Percentiles rank a stretch among this genome's conserved stretches.
Conservation (phyloP, 2,329 filamentous ascomycete species). For the Catunica adiposa region DNA sequence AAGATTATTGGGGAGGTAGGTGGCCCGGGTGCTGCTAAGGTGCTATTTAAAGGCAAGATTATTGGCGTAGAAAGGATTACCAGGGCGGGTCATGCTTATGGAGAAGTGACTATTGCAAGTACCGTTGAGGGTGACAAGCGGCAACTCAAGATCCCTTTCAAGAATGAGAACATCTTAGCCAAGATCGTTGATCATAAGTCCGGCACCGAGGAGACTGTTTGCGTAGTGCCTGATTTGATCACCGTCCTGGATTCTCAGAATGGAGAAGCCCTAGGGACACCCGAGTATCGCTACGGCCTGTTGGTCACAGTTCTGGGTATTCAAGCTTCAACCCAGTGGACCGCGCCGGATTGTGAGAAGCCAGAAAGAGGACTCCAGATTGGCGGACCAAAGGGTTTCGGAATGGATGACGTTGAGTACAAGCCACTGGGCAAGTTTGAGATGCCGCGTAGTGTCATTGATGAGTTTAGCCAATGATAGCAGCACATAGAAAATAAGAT, state of each 20-base stretch:
- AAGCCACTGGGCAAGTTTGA: slow-evolving; percentile 31
- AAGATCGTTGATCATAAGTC: slow-evolving; percentile 19
- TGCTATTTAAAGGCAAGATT: slow-evolving; percentile 50
- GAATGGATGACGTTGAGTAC: slow-evolving; percentile 31
- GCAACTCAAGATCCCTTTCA: slow-evolving; percentile 48
- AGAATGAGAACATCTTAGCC: slow-evolving; percentile 58
- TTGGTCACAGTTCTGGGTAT: slow-evolving; percentile 33
- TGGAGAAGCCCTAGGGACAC: slow-evolving; percentile 39
- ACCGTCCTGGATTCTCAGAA: slow-evolving; percentile 38
- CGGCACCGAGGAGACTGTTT: slow-evolving; percentile 24
- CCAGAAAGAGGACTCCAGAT: slow-evolving; percentile 30
- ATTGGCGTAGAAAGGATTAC: slow-evolving; percentile 40
- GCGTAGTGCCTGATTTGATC: slow-evolving; percentile 40
- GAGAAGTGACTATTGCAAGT: slow-evolving; percentile 34
- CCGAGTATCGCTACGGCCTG: slow-evolving; percentile 38
- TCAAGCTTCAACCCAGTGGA: slow-evolving; percentile 29
- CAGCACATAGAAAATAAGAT: not conserved
- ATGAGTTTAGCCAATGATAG: slow-evolving; percentile 25
- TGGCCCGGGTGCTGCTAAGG: slow-evolving; percentile 33
- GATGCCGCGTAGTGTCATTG: slow-evolving; percentile 35
- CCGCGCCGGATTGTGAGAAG: slow-evolving; percentile 18
- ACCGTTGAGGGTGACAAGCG: slow-evolving; percentile 26
- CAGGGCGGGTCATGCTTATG: slow-evolving; percentile 41
- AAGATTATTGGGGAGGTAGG: slow-evolving; percentile 42
- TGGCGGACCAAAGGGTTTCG: slow-evolving; percentile 33